Base-by-base conservation (phyloP, 495 filamentous ascomycete genomes). In the Lichina pygmaea region DNA sequence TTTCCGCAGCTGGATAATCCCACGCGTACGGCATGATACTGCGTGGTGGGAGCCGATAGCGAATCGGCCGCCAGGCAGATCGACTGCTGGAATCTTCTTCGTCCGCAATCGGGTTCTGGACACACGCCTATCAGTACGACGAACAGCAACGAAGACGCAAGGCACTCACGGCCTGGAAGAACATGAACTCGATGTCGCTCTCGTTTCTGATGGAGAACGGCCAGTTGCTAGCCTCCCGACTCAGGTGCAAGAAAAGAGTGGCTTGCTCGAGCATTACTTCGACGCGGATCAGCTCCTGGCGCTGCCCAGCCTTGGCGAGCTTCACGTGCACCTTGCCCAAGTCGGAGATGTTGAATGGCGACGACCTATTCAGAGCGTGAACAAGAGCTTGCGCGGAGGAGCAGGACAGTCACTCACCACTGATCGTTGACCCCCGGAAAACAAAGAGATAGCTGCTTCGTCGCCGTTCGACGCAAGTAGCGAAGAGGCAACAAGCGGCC, bases 11-110 rank as follows among this genome's bases (percentile, higher is more conserved):
- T 2, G 89, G 89, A 61, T 89, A 95, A 56, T 97, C 91, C 89
- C 89, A 97, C 32, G 89, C 86, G 56, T 97, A 97, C 6, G 91
- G 86, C 89, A 97, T 97, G 60, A 95, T 93, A 58, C 86, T 94
- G 33, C 91, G 70, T 7, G 85, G 74, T 4, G 89, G 89, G 11
- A 97, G 69, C n/a, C 86, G 79, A 57, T 97, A 97, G 37, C 81
- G 66, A 50, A 95, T 80, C 9, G 81, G 83, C 46, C 80, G 73
- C 80, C 86, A 97, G 6, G 81, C 78, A 43, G 77, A 81, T 30
- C 63, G 62, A 38, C 69, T 64, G 50, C 91, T 83, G 49, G 86
- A 78, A 46, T 76, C 73, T 43, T 93, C 86, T 50, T 93, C 86
- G 46, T 82, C 77, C 33, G 77, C 54, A 50, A 74, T 75, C 11